These are phyloP conservation scores for Cytospora mali DNA, from an alignment of 2,329 filamentous ascomycete species.

Conservation along the genomic window DNA sequence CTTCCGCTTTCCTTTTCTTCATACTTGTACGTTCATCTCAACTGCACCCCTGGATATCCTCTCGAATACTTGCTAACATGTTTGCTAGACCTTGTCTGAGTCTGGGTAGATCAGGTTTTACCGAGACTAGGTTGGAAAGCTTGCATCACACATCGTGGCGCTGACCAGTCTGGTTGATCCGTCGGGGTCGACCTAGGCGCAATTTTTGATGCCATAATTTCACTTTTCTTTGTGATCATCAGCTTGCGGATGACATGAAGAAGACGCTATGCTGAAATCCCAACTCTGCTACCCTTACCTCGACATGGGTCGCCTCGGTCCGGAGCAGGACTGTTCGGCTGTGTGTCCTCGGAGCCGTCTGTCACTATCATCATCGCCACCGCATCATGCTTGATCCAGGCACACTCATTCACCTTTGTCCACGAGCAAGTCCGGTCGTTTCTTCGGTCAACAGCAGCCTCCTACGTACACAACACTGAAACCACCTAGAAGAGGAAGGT, in stretches of 20 bases:
- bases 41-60: background rate
- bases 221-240: conserved; percentile 19
- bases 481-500: conserved; percentile 2
- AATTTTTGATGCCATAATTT: conserved; percentile 15
- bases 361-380: background rate
- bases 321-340: background rate
- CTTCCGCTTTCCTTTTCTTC: background rate
- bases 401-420: background rate
- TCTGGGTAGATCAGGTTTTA: conserved; percentile 11
- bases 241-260: conserved; percentile 19
- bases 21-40: conserved; percentile 6
- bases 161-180: conserved; percentile 19
- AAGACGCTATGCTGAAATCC: conserved; percentile 1
- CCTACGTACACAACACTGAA: no score
- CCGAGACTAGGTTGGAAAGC: conserved; percentile 10
- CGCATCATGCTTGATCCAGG: background rate
- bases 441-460: no score
- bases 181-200: conserved; percentile 5
- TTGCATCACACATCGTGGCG: conserved; percentile 23
- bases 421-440: no score
- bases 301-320: background rate
- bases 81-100: background rate
- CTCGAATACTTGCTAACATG: background rate
- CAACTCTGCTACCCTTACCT: background rate
- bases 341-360: background rate